phyloP scores from a whole-genome alignment of 208 protist species.

The Porcisia deanei region DNA sequence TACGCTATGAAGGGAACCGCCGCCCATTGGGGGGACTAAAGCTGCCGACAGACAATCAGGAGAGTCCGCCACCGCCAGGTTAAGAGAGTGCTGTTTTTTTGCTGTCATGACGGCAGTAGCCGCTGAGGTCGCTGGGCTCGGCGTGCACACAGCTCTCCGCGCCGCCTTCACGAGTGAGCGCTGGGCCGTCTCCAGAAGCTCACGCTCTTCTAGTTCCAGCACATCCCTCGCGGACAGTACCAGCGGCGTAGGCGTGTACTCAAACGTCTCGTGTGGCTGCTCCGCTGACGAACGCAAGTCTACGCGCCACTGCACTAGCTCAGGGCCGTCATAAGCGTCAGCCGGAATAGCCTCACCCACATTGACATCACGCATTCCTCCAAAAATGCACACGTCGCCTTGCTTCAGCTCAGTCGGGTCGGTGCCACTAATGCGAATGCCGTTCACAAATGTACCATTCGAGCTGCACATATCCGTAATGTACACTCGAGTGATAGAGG shows the following conservation, averaged over 20 bases:
- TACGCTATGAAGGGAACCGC: slow-evolving; percentile 12
- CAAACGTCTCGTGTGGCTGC: slow-evolving; percentile 21
- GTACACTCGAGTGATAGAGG: slow-evolving; percentile 31
- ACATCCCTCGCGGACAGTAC: slow-evolving; percentile 52
- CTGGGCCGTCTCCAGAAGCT: slow-evolving; percentile 39
- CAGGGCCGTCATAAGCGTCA: slow-evolving; percentile 53
- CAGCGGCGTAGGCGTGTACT: slow-evolving; percentile 53
- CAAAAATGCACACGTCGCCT: slow-evolving; percentile 74
- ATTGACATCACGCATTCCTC: slow-evolving; percentile 83
- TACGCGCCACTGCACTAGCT: slow-evolving; percentile 80
- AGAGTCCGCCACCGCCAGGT: background rate
- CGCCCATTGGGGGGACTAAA: background rate
- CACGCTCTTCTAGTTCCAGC: slow-evolving; percentile 46
- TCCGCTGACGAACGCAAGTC: slow-evolving; percentile 19
- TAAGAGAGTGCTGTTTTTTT: no score
- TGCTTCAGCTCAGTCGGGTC: slow-evolving; percentile 51
- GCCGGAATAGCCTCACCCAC: slow-evolving; percentile 49
- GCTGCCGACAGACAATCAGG: background rate
- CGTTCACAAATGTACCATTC: slow-evolving; percentile 91
- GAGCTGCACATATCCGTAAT: slow-evolving; percentile 82
- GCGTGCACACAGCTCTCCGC: background rate
- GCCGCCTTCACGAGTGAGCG: slow-evolving; percentile 33
- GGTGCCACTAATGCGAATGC: slow-evolving; percentile 45
- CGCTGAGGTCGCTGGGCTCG: background rate
- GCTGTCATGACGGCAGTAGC: background rate